Evolutionary conservation across 148 eudicot species (phyloP).

Genomic region (Arbutus unedo): DNA sequence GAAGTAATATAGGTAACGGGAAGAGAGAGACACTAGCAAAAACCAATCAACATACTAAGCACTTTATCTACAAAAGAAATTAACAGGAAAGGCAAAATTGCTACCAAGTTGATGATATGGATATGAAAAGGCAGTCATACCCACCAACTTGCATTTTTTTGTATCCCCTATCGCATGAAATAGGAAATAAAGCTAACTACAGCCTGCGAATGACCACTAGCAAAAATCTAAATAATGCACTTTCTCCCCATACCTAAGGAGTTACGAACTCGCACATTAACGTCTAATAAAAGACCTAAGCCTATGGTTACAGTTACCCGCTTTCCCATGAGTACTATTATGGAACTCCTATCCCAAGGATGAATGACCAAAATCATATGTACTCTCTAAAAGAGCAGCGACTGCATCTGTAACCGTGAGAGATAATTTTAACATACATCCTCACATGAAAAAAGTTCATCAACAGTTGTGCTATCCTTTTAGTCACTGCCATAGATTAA

Average conservation of each 20-base stretch:
- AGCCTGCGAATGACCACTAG: neutral
- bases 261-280: no score
- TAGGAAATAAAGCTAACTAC: neutral
- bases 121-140: neutral
- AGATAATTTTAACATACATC: no score
- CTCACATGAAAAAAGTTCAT: neutral
- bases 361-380: neutral
- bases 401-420: neutral
- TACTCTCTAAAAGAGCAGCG: neutral
- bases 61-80: neutral
- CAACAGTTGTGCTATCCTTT: neutral
- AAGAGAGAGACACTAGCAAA: neutral
- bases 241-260: neutral
- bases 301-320: no score
- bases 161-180: neutral
- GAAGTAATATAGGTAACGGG: neutral
- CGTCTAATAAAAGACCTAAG: no score
- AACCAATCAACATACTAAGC: neutral
- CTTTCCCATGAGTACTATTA: neutral
- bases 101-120: neutral
- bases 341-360: neutral
- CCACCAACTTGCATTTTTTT: neutral
- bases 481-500: neutral
- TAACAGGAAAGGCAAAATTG: neutral
- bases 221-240: neutral